Base-by-base conservation (phyloP, 805 yeast genomes). In the Kodamaea fukazawae region DNA sequence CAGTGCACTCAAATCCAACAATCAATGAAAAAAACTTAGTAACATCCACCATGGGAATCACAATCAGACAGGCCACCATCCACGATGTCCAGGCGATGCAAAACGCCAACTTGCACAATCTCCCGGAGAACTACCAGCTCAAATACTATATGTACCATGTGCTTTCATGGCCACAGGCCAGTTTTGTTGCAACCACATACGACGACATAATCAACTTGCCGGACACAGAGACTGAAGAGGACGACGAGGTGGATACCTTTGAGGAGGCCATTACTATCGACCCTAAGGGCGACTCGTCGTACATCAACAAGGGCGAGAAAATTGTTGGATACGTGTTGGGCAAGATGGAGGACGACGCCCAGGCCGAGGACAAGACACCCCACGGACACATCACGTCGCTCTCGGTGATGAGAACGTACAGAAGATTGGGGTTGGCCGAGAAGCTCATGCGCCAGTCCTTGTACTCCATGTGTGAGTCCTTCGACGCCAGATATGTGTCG, bases 81-180 rank as follows among this genome's bases (percentile, higher is more conserved):
- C 74, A 76, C 32, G 99, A 91, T 62, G 74, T 89, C 40, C 95
- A 87, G 63, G 93, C 93, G 13, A 93, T 91, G 90, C 99, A 91
- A 61, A 89, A 88, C 71, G 93, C 96, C 46, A 90, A 90, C 59
- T 68, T 90, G 60, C 84, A 84, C 48, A 91, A 91, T 57, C 70
- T 93, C 45, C 99, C 99, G 4, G 99, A 93, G 61, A 93, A 93
- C 66, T 93, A 93, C 59, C 83, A 86, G 48, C 68, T 90, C 62
- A 89, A 90, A 61, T 93, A 89, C 65, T 93, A 93, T 65, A 76
- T 93, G 74, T 93, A 93, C 63, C 99, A 93, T 63, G 76, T 88
- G 7, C 67, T 91, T 37, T 83, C 97, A 27, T 93, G 99, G 99
- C 99, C 99, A 2, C 96, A 91, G 60, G 95, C 95, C 10, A 86